A percentile compares a stretch with the other conserved stretches of the same genome.
phyloP scores from a whole-genome alignment of 345 rosid genomes.

The Lumnitzera racemosa region DNA sequence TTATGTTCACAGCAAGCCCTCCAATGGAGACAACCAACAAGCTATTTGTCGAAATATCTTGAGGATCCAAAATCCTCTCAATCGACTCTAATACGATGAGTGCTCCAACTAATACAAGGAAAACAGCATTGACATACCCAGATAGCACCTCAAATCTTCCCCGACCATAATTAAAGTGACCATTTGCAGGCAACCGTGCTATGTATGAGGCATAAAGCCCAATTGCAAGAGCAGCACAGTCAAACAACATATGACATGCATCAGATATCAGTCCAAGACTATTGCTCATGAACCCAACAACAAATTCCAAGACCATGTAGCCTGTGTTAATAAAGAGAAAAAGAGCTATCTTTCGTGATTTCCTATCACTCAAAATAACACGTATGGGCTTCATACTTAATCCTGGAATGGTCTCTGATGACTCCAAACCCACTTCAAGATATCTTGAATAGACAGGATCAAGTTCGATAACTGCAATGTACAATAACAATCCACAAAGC shows the following conservation, averaged over 20 bases:
- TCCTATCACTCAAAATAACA: slow-evolving; percentile 88
- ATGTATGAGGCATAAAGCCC: slow-evolving; percentile 92
- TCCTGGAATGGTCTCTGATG: slow-evolving; percentile 46
- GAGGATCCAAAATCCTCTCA: slow-evolving; percentile 96
- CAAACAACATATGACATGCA: slow-evolving; percentile 98
- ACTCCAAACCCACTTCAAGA: slow-evolving; percentile 53
- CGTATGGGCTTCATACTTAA: slow-evolving; percentile 66
- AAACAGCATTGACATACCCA: slow-evolving; percentile 90
- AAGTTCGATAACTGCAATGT: slow-evolving; percentile 61
- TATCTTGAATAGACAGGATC: slow-evolving; percentile 43
- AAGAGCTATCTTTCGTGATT: slow-evolving; percentile 86
- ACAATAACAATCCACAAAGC: slow-evolving; percentile 64
- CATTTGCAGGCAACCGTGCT: slow-evolving; percentile 81
- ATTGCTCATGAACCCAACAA: slow-evolving; percentile 91
- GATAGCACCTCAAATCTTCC: slow-evolving; percentile 94
- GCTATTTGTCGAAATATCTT: slow-evolving; percentile 86
- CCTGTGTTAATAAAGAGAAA: slow-evolving; percentile 82
- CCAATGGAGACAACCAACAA: slow-evolving; percentile 81
- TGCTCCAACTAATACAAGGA: slow-evolving; percentile 83
- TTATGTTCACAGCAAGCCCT: slow-evolving; percentile 77
- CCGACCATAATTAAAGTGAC: slow-evolving; percentile 89
- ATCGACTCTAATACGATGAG: slow-evolving; percentile 86
- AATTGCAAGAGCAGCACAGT: slow-evolving; percentile 94
- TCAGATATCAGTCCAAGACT: slow-evolving; percentile 96
- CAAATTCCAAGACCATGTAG: slow-evolving; percentile 92